Evolutionary conservation across 2,329 filamentous ascomycete species (phyloP).

Genomic region (Teratosphaeriaceae sp.): DNA sequence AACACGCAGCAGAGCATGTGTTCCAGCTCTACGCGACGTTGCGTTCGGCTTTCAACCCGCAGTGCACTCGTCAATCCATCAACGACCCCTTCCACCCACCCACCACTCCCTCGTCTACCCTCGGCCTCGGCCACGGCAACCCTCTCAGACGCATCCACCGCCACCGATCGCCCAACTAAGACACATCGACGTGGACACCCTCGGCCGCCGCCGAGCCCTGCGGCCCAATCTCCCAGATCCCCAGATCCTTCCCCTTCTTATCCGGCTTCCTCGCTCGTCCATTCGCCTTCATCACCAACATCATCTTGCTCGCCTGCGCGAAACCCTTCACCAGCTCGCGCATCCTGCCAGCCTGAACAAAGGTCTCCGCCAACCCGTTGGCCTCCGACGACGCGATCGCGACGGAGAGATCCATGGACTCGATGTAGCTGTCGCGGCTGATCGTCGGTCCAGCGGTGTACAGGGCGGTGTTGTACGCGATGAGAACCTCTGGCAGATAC

Average conservation of each 20-base stretch:
- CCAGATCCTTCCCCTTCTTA: conserved; percentile 37
- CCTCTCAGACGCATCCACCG: conserved; percentile 6
- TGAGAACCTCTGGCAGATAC: conserved; percentile 78
- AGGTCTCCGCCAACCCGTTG: conserved; percentile 29
- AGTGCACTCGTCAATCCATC: no score
- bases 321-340: conserved; percentile 50
- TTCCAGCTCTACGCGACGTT: no score
- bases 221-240: conserved; percentile 36
- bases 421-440: conserved; percentile 68
- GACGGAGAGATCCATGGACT: conserved; percentile 80
- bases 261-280: conserved; percentile 36
- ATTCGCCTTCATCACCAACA: conserved; percentile 46
- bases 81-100: background rate
- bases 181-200: conserved; percentile 3
- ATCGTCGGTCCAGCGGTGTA: conserved; percentile 71
- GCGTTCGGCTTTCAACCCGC: no score
- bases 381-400: conserved; percentile 58
- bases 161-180: conserved; percentile 6
- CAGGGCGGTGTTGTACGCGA: conserved; percentile 76
- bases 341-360: conserved; percentile 38
- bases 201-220: conserved; percentile 13
- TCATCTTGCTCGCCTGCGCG: conserved; percentile 68
- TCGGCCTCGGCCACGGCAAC: conserved; percentile 1
- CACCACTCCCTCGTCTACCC: background rate
- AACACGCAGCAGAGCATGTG: no score